Conservation (phyloP, 352 stramenopile species). For the Phytophthora pseudosyringae region DNA sequence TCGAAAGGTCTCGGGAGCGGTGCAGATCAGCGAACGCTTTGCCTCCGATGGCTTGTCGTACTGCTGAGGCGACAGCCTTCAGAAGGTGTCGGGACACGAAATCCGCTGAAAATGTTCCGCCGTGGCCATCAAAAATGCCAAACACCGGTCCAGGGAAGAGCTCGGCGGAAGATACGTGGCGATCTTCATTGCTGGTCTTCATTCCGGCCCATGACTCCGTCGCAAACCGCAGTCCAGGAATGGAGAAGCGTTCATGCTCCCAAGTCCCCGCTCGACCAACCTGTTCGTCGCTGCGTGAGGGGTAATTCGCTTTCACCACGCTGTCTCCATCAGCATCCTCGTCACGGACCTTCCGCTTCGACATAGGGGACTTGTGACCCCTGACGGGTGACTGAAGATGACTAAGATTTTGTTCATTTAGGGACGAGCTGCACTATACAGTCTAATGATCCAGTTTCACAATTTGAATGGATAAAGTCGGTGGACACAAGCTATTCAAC, state of each 20-base stretch:
- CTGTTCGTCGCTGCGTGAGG: background rate
- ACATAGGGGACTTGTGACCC: conserved; percentile 19
- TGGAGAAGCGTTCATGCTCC: conserved; percentile 15
- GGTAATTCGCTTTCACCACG: conserved; percentile 6
- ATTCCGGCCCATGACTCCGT: conserved; percentile 61
- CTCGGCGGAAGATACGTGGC: conserved; percentile 33
- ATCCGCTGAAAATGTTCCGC: conserved; percentile 56
- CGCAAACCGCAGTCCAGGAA: conserved; percentile 50
- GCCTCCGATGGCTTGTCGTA: conserved; percentile 40
- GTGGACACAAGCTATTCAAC: conserved; percentile 23
- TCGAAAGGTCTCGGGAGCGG: conserved; percentile 19
- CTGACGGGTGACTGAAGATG: conserved; percentile 3
- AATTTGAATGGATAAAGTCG: background rate
- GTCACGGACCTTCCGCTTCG: conserved; percentile 44
- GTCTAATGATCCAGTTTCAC: conserved; percentile 2
- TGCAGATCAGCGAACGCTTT: conserved; percentile 32
- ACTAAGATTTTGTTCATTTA: conserved; percentile 10
- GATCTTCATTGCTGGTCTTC: conserved; percentile 71
- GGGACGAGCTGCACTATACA: conserved; percentile 22
- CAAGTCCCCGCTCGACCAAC: background rate
- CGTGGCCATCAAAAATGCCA: conserved; percentile 68
- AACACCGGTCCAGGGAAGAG: conserved; percentile 60
- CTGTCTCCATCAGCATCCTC: conserved; percentile 24
- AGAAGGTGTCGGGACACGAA: conserved; percentile 55
- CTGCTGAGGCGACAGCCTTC: conserved; percentile 33